Percentiles rank a stretch among this genome's conserved stretches.
phyloP scores from a whole-genome alignment of 805 yeast genomes.

The Candida chilensis region DNA sequence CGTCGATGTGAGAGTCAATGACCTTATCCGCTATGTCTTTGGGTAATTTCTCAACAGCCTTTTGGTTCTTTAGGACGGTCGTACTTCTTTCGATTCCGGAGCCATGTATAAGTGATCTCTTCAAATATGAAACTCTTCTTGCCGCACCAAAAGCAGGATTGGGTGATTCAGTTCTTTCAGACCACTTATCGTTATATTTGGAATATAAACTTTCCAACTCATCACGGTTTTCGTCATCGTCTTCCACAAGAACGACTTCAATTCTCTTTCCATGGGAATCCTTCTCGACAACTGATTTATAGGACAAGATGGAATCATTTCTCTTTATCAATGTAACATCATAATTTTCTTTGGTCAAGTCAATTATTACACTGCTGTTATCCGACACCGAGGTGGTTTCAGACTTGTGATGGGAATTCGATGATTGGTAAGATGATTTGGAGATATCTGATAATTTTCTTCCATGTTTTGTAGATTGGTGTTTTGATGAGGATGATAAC shows the following conservation, averaged over 20 bases:
- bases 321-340: slow-evolving; percentile 26
- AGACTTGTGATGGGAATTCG: slow-evolving; percentile 14
- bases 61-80: no score
- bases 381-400: slow-evolving; percentile 20
- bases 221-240: slow-evolving; percentile 23
- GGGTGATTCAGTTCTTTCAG: no score
- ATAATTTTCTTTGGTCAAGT: slow-evolving; percentile 28
- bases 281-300: slow-evolving; percentile 27
- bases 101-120: no score
- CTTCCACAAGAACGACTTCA: slow-evolving; percentile 33
- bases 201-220: slow-evolving; percentile 32
- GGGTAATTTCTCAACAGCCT: slow-evolving; percentile 1
- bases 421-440: no score
- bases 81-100: no score
- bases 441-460: slow-evolving; percentile 1
- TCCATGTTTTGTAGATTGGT: background rate
- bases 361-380: slow-evolving; percentile 27
- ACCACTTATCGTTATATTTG: slow-evolving; percentile 22
- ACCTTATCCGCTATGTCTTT: background rate
- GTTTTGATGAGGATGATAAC: slow-evolving; percentile 6
- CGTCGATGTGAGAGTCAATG: slow-evolving; percentile 1
- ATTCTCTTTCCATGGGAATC: slow-evolving; percentile 25
- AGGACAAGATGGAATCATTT: slow-evolving; percentile 22
- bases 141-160: no score
- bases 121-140: no score